Conservation (phyloP, 805 yeast species). For the Blastobotrys americana region DNA sequence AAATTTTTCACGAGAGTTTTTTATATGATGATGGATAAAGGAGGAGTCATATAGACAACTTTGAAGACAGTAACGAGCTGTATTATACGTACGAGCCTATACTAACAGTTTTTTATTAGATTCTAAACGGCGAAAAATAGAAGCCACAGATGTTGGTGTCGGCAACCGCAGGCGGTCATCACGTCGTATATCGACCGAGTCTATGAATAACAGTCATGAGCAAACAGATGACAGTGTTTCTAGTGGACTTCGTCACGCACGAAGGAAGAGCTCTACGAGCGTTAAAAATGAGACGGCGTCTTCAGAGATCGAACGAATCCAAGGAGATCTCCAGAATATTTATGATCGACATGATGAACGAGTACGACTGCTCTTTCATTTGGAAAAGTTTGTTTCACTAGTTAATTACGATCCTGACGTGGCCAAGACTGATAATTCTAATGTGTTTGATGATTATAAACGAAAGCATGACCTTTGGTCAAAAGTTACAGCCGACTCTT, state of each 20-base stretch:
- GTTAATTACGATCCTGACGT: constrained; percentile 32
- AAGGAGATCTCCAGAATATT: constrained; percentile 16
- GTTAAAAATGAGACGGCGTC: too few species aligned
- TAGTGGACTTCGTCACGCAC: too few species aligned
- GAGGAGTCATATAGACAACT: neutral
- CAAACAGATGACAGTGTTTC: too few species aligned
- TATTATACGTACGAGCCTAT: constrained; percentile 1
- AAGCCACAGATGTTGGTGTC: too few species aligned
- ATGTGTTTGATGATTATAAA: constrained; percentile 28
- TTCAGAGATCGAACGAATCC: constrained; percentile 7
- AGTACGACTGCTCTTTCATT: constrained; percentile 34
- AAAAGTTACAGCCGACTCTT: constrained; percentile 19
- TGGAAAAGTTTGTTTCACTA: constrained; percentile 34
- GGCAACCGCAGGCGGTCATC: neutral
- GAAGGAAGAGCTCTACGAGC: too few species aligned
- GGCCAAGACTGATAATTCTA: constrained; percentile 29
- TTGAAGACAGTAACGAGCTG: neutral
- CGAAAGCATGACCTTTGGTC: constrained; percentile 36
- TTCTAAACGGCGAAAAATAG: constrained; percentile 7
- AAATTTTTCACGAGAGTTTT: constrained; percentile 2
- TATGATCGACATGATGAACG: constrained; percentile 30
- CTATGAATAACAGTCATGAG: too few species aligned
- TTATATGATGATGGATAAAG: neutral
- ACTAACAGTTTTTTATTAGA: neutral
- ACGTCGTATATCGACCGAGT: too few species aligned